Conservation (phyloP, 257 asterid genomes). For the Osmanthus fragrans region DNA sequence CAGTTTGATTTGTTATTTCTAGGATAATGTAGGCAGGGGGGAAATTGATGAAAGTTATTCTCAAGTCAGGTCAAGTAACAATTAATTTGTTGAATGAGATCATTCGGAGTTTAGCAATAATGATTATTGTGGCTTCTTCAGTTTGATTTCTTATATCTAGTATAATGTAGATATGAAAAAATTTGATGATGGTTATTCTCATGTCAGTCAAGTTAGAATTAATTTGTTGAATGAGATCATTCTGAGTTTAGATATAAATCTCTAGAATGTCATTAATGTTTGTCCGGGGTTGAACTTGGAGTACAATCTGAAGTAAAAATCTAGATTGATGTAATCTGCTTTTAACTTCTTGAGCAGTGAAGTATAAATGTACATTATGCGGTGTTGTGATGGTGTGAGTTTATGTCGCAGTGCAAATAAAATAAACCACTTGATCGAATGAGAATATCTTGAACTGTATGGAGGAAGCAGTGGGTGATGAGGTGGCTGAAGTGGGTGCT, state of each 20-base stretch:
- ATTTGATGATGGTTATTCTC: background rate
- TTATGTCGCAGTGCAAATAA: conserved; percentile 26
- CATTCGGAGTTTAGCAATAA: conserved; percentile 19
- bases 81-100: conserved; percentile 16
- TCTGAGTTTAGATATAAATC: conserved; percentile 20
- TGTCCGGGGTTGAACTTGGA: background rate
- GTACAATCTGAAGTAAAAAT: background rate
- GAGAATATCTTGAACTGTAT: conserved; percentile 32
- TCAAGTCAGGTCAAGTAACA: conserved; percentile 4
- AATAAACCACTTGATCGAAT: conserved; percentile 21
- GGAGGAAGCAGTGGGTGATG: conserved; percentile 50
- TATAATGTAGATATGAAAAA: background rate
- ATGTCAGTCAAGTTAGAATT: conserved; percentile 8
- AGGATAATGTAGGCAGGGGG: background rate
- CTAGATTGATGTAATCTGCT: conserved; percentile 9
- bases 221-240: conserved; percentile 15
- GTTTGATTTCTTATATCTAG: background rate
- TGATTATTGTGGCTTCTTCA: background rate
- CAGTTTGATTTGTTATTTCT: background rate
- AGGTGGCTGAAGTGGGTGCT: conserved; percentile 34
- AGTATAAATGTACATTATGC: conserved; percentile 12
- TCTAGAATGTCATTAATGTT: background rate
- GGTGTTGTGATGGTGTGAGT: conserved; percentile 4
- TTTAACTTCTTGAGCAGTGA: background rate
- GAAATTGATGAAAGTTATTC: background rate